Evolutionary conservation across 306 rosid species (phyloP).

Genomic region (Oxytropis ochrocephala): DNA sequence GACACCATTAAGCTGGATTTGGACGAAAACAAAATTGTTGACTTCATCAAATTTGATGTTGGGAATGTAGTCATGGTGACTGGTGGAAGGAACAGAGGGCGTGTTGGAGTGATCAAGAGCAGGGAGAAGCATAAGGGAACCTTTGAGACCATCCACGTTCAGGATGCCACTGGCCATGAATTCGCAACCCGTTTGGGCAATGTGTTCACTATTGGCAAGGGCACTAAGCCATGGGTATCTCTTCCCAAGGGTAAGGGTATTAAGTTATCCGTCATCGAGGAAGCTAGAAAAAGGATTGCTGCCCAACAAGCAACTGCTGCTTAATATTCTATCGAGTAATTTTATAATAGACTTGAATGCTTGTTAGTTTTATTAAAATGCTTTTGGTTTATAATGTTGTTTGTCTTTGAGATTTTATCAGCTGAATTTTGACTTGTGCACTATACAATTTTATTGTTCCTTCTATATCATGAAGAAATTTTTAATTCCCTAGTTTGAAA

Average conservation of each 20-base stretch:
- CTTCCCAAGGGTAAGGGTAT: constrained; percentile 89
- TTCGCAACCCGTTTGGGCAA: constrained; percentile 66
- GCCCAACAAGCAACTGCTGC: constrained; percentile 59
- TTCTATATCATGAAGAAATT: background rate
- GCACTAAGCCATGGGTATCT: constrained; percentile 56
- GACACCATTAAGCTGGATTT: constrained; percentile 79
- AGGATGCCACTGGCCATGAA: constrained; percentile 75
- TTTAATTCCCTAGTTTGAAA: background rate
- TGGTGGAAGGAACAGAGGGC: constrained; percentile 71
- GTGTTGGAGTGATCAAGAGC: constrained; percentile 77
- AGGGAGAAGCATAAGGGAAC: constrained; percentile 82
- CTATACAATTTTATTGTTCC: constrained; percentile 6
- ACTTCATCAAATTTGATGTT: constrained; percentile 72
- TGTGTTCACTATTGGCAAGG: constrained; percentile 74
- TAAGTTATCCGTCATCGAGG: constrained; percentile 68
- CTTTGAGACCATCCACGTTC: constrained; percentile 70
- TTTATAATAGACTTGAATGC: background rate
- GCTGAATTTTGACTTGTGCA: constrained; percentile 24
- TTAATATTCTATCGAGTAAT: background rate
- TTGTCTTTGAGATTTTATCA: background rate
- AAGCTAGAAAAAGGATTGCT: constrained; percentile 64
- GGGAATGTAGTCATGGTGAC: constrained; percentile 85
- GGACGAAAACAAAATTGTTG: constrained; percentile 55
- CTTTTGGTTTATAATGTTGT: background rate
- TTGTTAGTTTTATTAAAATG: constrained; percentile 12